Percentiles rank a stretch among this genome's conserved stretches.
Evolutionary conservation across 768 basidiomycete species (phyloP).

Genomic region (Podaxis sp.): DNA sequence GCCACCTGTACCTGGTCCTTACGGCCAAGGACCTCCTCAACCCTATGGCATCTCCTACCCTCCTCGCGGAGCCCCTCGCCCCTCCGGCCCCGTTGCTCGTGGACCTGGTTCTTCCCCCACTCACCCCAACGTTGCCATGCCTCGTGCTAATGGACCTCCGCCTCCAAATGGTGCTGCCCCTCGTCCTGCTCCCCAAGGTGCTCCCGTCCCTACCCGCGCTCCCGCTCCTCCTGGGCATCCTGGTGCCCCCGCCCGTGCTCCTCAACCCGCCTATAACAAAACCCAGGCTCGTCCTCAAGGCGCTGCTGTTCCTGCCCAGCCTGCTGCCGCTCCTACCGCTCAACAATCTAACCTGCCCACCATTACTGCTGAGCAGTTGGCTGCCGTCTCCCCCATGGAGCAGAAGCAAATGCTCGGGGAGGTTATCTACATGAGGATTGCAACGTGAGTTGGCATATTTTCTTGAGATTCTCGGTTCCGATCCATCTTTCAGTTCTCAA

Average conservation of each 20-base stretch:
- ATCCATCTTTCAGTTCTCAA: conserved; percentile 48
- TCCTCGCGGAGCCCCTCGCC: conserved; percentile 55
- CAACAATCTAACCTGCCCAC: conserved; percentile 36
- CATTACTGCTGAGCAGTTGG: conserved; percentile 44
- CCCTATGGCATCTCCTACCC: conserved; percentile 71
- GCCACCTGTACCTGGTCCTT: conserved; percentile 62
- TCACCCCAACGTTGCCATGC: conserved; percentile 54
- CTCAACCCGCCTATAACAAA: conserved; percentile 26
- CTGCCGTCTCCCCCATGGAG: conserved; percentile 69
- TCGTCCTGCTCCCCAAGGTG: conserved; percentile 45
- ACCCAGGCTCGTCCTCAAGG: conserved; percentile 14
- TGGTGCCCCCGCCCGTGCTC: conserved; percentile 22
- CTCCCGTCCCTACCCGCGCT: conserved; percentile 35
- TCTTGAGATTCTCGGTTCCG: conserved; percentile 10
- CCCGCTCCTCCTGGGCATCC: conserved; percentile 36
- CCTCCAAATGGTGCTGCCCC: conserved; percentile 48
- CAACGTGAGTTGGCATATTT: conserved; percentile 46
- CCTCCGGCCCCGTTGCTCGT: conserved; percentile 58
- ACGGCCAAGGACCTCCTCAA: conserved; percentile 70
- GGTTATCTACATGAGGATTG: conserved; percentile 90
- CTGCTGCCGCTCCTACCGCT: conserved; percentile 40
- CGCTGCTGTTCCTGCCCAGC: conserved; percentile 32
- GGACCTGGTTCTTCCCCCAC: conserved; percentile 71
- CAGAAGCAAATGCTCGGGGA: conserved; percentile 99
- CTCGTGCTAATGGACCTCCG: conserved; percentile 61